Percentiles rank a stretch among this genome's conserved stretches.
Conservation (phyloP, 73 alveolate genomes). For the Paramecium sonneborni region DNA sequence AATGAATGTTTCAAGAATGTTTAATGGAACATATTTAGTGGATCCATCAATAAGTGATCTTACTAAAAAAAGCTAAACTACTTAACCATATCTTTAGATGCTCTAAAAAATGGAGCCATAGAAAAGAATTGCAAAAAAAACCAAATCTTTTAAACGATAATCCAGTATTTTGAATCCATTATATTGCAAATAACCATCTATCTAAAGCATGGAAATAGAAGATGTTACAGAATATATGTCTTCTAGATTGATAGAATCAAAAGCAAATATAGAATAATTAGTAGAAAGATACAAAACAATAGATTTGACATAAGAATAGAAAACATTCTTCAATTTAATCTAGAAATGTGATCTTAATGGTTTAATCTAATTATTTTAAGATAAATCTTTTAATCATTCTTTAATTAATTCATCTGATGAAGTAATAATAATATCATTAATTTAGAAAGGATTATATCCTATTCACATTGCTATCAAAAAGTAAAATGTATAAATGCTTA, state of each 20-base stretch:
- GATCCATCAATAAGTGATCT: constrained; percentile 35
- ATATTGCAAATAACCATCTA: neutral
- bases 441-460: constrained; percentile 35
- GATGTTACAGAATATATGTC: constrained; percentile 29
- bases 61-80: neutral
- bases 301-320: neutral
- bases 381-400: neutral
- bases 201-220: constrained; percentile 1
- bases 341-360: neutral
- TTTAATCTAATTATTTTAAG: neutral
- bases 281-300: neutral
- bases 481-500: neutral
- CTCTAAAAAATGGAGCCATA: neutral
- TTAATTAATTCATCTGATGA: neutral
- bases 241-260: neutral
- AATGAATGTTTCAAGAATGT: neutral
- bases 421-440: neutral
- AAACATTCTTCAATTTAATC: neutral
- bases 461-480: constrained; percentile 1
- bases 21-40: constrained; percentile 37
- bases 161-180: neutral
- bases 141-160: neutral
- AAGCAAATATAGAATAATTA: neutral
- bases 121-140: neutral
- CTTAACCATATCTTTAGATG: neutral